These are phyloP conservation scores for Mycena pura DNA, from an alignment of 768 basidiomycete genomes.

Conservation along the genomic window DNA sequence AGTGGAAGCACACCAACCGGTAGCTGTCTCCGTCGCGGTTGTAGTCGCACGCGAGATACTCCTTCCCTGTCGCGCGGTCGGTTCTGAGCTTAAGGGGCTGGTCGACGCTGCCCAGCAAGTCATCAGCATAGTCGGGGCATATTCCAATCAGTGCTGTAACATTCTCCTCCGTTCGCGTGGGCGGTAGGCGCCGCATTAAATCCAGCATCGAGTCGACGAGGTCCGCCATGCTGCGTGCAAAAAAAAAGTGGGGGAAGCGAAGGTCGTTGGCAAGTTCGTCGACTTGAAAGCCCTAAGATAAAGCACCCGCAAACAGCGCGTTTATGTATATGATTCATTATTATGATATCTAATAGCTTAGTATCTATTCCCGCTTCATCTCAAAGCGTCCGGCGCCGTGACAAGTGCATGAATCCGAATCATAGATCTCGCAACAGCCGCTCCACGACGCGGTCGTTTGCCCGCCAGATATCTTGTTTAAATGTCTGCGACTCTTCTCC, in stretches of 20 bases:
- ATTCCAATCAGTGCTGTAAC: conserved; percentile 80
- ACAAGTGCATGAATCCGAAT: too few species aligned
- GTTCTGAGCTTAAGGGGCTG: conserved; percentile 85
- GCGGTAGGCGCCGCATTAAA: conserved; percentile 94
- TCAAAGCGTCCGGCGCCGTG: too few species aligned
- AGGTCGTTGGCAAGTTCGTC: not conserved
- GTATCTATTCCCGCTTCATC: too few species aligned
- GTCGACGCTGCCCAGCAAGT: conserved; percentile 93
- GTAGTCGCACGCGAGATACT: conserved; percentile 94
- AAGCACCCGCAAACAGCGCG: conserved; percentile 16
- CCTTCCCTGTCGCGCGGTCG: conserved; percentile 82
- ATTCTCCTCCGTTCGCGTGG: conserved; percentile 87
- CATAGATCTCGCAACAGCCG: conserved; percentile 39
- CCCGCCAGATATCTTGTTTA: conserved; percentile 39
- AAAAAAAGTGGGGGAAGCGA: not conserved
- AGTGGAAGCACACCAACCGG: conserved; percentile 68
- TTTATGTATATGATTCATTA: too few species aligned
- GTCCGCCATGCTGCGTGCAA: conserved; percentile 61
- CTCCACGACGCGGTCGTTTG: conserved; percentile 38
- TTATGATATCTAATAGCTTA: too few species aligned
- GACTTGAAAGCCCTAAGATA: not conserved
- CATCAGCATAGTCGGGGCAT: conserved; percentile 93
- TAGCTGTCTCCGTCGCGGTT: conserved; percentile 93
- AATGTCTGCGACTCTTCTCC: conserved; percentile 33
- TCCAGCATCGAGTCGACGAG: conserved; percentile 93